Percentiles rank a stretch among this genome's conserved stretches.
Evolutionary conservation across 2,329 filamentous ascomycete genomes (phyloP).

Genomic region (Exutisphaerella laricina): DNA sequence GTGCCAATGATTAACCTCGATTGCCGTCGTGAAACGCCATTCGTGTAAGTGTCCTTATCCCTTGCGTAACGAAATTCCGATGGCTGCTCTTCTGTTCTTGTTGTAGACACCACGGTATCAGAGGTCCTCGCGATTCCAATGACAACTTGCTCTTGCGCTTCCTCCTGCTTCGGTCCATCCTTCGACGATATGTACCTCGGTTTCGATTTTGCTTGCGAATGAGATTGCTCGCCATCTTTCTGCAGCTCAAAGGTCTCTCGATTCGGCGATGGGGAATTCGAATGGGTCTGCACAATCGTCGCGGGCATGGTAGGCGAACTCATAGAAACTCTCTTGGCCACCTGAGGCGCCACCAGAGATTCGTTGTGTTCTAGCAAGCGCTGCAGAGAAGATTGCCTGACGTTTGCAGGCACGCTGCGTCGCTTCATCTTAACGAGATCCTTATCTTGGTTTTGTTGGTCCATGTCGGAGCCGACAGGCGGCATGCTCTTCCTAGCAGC

Average conservation of each 20-base stretch:
- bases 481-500: conserved; percentile 3
- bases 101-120: conserved; percentile 25
- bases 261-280: background rate
- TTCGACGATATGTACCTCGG: conserved; percentile 8
- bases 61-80: conserved; percentile 14
- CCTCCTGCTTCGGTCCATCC: conserved; percentile 3
- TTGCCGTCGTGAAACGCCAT: conserved; percentile 11
- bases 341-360: background rate
- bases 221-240: background rate
- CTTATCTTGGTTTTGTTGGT: conserved; percentile 17
- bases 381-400: background rate
- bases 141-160: conserved; percentile 4
- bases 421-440: conserved; percentile 13
- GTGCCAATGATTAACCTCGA: conserved; percentile 16
- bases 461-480: conserved; percentile 1
- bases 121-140: conserved; percentile 43
- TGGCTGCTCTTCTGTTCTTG: conserved; percentile 10
- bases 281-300: background rate
- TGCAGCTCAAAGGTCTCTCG: background rate
- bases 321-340: background rate
- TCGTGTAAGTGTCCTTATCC: conserved; percentile 16
- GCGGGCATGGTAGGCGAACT: background rate
- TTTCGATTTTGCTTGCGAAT: background rate
- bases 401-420: conserved; percentile 10
- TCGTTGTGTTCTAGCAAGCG: conserved; percentile 3